phyloP scores from a whole-genome alignment of 179 eudicot species.

The Spergularia azorica region DNA sequence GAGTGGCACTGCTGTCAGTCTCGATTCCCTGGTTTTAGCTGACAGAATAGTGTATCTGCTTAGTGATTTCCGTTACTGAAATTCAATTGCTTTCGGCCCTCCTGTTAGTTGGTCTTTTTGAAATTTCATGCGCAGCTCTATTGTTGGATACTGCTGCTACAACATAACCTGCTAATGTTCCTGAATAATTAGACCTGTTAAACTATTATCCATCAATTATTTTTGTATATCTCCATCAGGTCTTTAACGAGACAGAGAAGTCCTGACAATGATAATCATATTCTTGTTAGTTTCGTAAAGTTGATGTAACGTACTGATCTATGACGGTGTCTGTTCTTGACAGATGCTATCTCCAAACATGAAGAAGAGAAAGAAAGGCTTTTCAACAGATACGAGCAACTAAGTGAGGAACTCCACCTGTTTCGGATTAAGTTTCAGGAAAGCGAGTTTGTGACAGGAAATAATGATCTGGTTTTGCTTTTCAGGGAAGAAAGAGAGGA shows the following conservation, averaged over 20 bases:
- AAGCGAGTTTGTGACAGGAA: not conserved
- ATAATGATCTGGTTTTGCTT: not conserved
- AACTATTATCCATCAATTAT: too few species aligned
- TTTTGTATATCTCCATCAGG: too few species aligned
- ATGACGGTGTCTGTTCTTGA: not conserved
- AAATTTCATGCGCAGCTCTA: too few species aligned
- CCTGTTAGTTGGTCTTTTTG: too few species aligned
- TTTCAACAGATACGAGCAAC: slow-evolving; percentile 74
- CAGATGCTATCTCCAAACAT: slow-evolving; percentile 69
- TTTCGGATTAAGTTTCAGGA: not conserved
- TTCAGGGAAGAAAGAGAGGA: slow-evolving; percentile 92
- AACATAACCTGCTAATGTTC: too few species aligned
- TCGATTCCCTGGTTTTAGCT: not conserved
- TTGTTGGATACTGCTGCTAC: too few species aligned
- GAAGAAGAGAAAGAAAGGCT: slow-evolving; percentile 93
- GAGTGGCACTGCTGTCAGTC: not conserved
- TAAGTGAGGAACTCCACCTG: slow-evolving; percentile 47
- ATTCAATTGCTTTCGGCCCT: too few species aligned
- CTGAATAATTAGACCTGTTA: too few species aligned
- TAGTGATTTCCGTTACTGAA: not conserved
- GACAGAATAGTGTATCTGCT: not conserved
- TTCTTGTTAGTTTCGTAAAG: too few species aligned
- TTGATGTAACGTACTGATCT: slow-evolving; percentile 1
- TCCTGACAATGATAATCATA: too few species aligned
- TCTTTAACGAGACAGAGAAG: too few species aligned